Evolutionary conservation across 306 rosid genomes (phyloP).

Genomic region (Ziziphus jujuba): DNA sequence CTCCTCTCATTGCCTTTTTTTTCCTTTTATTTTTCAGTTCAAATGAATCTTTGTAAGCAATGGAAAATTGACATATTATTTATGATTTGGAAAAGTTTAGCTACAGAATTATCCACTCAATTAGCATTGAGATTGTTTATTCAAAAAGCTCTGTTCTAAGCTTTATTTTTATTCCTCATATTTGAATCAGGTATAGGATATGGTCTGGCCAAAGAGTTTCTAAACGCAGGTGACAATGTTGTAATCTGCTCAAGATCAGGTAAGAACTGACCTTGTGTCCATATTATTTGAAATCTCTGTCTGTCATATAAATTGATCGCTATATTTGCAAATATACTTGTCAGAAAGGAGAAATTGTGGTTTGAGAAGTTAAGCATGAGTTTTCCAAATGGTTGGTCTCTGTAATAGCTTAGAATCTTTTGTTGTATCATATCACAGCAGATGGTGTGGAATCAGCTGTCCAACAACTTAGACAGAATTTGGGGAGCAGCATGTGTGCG

Average conservation of each 20-base stretch:
- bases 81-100: too few relatives aligned
- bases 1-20: too few relatives aligned
- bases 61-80: too few relatives aligned
- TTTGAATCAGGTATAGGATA: constrained; percentile 76
- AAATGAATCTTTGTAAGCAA: too few relatives aligned
- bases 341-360: not conserved
- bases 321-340: constrained; percentile 4
- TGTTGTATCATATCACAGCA: constrained; percentile 37
- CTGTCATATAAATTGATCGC: constrained; percentile 11
- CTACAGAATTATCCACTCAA: too few relatives aligned
- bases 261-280: constrained; percentile 21
- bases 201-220: constrained; percentile 79
- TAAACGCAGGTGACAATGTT: constrained; percentile 82
- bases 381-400: constrained; percentile 9
- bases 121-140: too few relatives aligned
- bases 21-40: too few relatives aligned
- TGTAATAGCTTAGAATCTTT: constrained; percentile 2
- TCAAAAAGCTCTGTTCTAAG: not conserved
- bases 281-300: constrained; percentile 15
- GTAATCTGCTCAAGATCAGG: constrained; percentile 85
- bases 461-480: constrained; percentile 66
- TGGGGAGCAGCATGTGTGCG: constrained; percentile 97
- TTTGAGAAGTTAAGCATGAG: constrained; percentile 10
- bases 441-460: constrained; percentile 77
- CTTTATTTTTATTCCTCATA: constrained; percentile 8